Percentiles rank a stretch among this genome's conserved stretches.
Evolutionary conservation across 2,329 filamentous ascomycete genomes (phyloP).

Genomic region (Hypoxylon sp.): DNA sequence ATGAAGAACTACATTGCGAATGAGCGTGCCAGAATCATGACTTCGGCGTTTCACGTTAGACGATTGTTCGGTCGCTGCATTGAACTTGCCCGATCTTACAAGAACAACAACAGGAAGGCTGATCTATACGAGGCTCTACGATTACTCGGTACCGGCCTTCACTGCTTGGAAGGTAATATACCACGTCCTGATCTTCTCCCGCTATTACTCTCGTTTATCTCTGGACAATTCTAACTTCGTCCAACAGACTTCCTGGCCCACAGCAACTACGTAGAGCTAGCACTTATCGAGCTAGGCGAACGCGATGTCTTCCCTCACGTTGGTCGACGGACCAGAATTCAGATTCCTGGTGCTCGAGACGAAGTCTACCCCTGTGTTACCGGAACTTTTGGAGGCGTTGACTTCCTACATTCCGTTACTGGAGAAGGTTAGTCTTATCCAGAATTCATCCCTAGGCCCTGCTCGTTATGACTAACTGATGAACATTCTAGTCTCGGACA

Average conservation of each 20-base stretch:
- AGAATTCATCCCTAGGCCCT: neutral
- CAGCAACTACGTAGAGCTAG: conserved; percentile 92
- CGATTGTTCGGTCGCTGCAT: conserved; percentile 81
- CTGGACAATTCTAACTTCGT: conserved; percentile 22
- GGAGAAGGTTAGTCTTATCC: conserved; percentile 66
- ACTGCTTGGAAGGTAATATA: conserved; percentile 81
- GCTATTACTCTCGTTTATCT: neutral
- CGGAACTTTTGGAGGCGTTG: conserved; percentile 94
- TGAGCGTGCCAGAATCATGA: conserved; percentile 83
- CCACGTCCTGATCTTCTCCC: neutral
- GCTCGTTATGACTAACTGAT: conserved; percentile 40
- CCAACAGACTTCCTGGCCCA: conserved; percentile 85
- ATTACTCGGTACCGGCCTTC: conserved; percentile 87
- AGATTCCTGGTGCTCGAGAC: conserved; percentile 75
- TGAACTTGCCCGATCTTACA: conserved; percentile 83
- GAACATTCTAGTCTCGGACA: conserved; percentile 77
- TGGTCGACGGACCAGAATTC: conserved; percentile 79
- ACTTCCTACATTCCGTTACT: conserved; percentile 91
- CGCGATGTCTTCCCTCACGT: conserved; percentile 88
- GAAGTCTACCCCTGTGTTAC: conserved; percentile 87
- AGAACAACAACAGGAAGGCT: conserved; percentile 73
- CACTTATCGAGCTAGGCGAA: conserved; percentile 88
- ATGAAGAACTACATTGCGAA: conserved; percentile 97
- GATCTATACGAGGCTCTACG: conserved; percentile 91
- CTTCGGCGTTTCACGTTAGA: conserved; percentile 82